Conservation (phyloP, 805 yeast genomes). For the Clavispora asparagi region DNA sequence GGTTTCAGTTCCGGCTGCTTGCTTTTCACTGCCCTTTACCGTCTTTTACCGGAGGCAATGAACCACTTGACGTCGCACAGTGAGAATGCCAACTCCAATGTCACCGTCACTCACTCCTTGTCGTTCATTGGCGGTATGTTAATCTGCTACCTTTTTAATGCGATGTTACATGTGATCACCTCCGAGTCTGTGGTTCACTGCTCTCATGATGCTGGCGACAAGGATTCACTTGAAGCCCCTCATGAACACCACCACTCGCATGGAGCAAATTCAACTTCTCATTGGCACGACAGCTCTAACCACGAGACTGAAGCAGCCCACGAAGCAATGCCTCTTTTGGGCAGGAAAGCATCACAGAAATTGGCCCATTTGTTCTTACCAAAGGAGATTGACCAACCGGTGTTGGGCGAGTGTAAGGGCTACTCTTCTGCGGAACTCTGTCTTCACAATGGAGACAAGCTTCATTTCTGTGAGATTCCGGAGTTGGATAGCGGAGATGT, state of each 20-base stretch:
- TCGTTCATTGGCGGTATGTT: constrained; percentile 56
- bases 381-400: constrained; percentile 15
- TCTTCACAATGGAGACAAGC: constrained; percentile 11
- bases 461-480: constrained; percentile 40
- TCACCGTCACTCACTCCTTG: constrained; percentile 35
- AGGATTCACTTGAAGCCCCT: neutral
- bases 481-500: constrained; percentile 11
- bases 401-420: constrained; percentile 45
- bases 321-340: constrained; percentile 8
- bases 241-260: neutral
- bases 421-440: constrained; percentile 39
- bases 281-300: neutral
- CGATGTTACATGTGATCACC: constrained; percentile 65
- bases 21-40: constrained; percentile 69
- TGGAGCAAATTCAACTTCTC: too few relatives aligned
- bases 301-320: neutral
- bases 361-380: constrained; percentile 24
- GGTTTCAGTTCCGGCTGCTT: constrained; percentile 81
- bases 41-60: constrained; percentile 66
- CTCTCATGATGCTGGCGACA: constrained; percentile 49
- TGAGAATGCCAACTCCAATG: constrained; percentile 7
- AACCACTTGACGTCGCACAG: constrained; percentile 36
- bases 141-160: constrained; percentile 56
- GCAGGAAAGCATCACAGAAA: constrained; percentile 13
- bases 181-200: constrained; percentile 85